Conservation (phyloP, 169 alveolate genomes). For the Theileria luwenshuni region DNA sequence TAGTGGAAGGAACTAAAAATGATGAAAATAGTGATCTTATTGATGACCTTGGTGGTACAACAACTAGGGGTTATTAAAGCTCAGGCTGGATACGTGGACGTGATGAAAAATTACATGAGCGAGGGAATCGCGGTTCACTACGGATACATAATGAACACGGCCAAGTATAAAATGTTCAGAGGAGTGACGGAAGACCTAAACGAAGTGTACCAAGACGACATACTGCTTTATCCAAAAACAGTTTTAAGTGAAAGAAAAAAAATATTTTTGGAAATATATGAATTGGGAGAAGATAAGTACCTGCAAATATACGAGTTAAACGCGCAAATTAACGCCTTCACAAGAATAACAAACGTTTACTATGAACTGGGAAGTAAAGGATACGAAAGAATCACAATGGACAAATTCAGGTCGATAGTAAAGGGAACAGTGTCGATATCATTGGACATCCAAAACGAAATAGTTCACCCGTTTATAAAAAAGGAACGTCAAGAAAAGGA, state of each 20-base stretch:
- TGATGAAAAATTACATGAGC: neutral
- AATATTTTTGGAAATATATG: too few species aligned
- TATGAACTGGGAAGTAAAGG: too few species aligned
- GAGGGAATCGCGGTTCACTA: neutral
- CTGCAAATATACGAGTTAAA: too few species aligned
- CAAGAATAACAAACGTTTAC: too few species aligned
- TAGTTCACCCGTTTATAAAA: neutral
- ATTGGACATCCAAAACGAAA: neutral
- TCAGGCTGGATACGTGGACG: conserved; percentile 1
- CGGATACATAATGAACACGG: neutral
- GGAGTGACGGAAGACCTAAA: neutral
- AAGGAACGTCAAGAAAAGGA: neutral
- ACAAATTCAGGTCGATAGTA: neutral
- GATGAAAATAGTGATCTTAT: too few species aligned
- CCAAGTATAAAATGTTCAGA: neutral
- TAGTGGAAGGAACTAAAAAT: too few species aligned
- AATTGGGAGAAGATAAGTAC: too few species aligned
- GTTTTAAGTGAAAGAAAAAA: too few species aligned
- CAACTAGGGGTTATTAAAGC: too few species aligned
- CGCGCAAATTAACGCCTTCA: too few species aligned
- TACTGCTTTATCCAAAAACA: neutral
- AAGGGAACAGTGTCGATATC: neutral
- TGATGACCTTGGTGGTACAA: too few species aligned
- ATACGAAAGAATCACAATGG: too few species aligned
- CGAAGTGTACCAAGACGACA: neutral